phyloP scores from a whole-genome alignment of 768 basidiomycete species.

The Collybia mongolica region DNA sequence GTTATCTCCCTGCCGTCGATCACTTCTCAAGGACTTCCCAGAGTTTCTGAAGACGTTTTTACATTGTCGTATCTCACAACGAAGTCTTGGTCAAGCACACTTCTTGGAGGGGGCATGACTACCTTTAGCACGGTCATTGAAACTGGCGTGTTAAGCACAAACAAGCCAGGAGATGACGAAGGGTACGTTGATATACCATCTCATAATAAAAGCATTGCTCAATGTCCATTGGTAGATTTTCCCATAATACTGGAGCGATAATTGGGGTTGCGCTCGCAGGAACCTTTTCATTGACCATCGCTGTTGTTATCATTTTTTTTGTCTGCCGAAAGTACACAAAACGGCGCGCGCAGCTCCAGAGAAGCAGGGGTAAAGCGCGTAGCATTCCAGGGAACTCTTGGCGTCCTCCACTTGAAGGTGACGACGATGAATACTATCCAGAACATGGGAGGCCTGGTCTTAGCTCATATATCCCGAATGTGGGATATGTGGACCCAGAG shows the following conservation, averaged over 20 bases:
- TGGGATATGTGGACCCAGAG: too few species aligned
- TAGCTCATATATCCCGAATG: too few species aligned
- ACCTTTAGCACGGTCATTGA: slow-evolving; percentile 19
- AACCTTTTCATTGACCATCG: slow-evolving; percentile 23
- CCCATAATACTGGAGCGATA: slow-evolving; percentile 35
- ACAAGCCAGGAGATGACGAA: slow-evolving; percentile 17
- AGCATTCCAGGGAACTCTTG: slow-evolving; percentile 10
- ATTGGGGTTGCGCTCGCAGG: slow-evolving; percentile 34
- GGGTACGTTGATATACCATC: slow-evolving; percentile 14
- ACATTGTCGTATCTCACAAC: slow-evolving; percentile 10
- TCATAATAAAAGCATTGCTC: not conserved
- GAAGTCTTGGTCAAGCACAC: slow-evolving; percentile 15
- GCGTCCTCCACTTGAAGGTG: slow-evolving; percentile 31
- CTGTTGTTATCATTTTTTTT: slow-evolving; percentile 29
- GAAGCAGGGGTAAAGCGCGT: too few species aligned
- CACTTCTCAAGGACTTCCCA: not conserved
- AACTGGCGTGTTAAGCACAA: slow-evolving; percentile 31
- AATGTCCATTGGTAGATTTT: slow-evolving; percentile 24
- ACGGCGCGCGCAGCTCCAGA: not conserved
- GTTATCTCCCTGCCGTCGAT: not conserved
- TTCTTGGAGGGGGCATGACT: slow-evolving; percentile 12
- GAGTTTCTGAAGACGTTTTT: not conserved
- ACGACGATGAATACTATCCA: slow-evolving; percentile 21
- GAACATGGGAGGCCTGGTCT: too few species aligned
- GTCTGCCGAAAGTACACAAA: slow-evolving; percentile 26